A percentile compares a stretch with the other conserved stretches of the same genome.
Evolutionary conservation across 129 eudicot genomes (phyloP).

Genomic region (Cynara cardunculus): DNA sequence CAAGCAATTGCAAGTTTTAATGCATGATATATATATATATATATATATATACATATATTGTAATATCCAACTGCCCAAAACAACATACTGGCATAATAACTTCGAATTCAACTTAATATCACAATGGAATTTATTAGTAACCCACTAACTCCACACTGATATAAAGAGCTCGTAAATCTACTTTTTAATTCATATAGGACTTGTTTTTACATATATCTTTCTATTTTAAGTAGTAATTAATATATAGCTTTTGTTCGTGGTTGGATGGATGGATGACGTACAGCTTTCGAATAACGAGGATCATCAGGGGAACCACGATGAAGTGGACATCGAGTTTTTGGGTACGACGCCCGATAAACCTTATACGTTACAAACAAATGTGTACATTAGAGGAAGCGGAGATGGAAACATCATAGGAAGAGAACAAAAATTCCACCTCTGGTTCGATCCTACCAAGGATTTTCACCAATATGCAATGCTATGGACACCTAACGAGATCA

Average conservation of each 20-base stretch:
- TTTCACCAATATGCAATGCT: slow-evolving; percentile 77
- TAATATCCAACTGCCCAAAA: background rate
- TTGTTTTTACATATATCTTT: background rate
- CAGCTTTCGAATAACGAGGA: slow-evolving; percentile 80
- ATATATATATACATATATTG: too few species aligned
- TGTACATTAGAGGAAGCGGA: slow-evolving; percentile 79
- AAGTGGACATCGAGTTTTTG: slow-evolving; percentile 73
- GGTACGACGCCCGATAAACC: slow-evolving; percentile 72
- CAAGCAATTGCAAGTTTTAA: background rate
- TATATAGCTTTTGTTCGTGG: background rate
- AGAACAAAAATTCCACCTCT: slow-evolving; percentile 73
- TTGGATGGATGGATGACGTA: background rate
- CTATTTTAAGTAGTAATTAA: background rate
- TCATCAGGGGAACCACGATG: slow-evolving; percentile 72
- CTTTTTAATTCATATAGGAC: background rate
- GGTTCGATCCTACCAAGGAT: slow-evolving; percentile 86
- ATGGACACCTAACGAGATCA: slow-evolving; percentile 69
- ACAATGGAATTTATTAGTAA: background rate
- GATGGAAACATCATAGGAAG: slow-evolving; percentile 81
- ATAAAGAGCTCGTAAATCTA: background rate
- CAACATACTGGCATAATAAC: background rate
- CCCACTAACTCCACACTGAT: background rate
- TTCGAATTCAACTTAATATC: background rate
- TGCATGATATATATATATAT: background rate
- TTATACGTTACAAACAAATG: slow-evolving; percentile 72